phyloP scores from a whole-genome alignment of 2,329 filamentous ascomycete species.

The Xylaria sp. region DNA sequence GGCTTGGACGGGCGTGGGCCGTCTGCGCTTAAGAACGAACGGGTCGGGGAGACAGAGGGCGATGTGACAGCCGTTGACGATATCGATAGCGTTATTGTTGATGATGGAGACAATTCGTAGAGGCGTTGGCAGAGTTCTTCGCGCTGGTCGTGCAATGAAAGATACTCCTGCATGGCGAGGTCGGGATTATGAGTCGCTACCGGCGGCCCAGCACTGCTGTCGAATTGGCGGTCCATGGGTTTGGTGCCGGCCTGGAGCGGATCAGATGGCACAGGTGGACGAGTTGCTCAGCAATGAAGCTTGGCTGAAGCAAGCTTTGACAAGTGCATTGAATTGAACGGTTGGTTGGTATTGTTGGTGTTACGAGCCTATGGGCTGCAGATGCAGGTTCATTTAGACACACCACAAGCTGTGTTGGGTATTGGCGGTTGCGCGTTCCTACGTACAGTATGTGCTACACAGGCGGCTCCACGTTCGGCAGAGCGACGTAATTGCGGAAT shows the following conservation, averaged over 20 bases:
- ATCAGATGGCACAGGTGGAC: neutral
- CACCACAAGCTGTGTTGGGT: neutral
- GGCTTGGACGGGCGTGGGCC: conserved; percentile 44
- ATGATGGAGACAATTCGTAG: conserved; percentile 53
- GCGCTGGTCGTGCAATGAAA: conserved; percentile 60
- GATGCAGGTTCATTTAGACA: conserved; percentile 1
- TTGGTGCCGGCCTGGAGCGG: neutral
- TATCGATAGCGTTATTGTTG: neutral
- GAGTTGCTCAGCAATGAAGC: conserved; percentile 22
- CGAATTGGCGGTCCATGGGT: conserved; percentile 17
- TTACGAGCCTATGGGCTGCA: neutral
- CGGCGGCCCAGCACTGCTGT: neutral
- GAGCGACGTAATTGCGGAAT: conserved; percentile 12
- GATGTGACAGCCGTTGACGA: conserved; percentile 50
- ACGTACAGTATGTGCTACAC: neutral
- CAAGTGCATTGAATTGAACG: conserved; percentile 35
- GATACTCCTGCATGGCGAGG: conserved; percentile 60
- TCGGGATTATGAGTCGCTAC: conserved; percentile 46
- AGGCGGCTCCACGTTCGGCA: conserved; percentile 2
- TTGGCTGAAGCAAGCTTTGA: conserved; percentile 18
- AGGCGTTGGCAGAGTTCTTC: conserved; percentile 58
- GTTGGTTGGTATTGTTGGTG: neutral
- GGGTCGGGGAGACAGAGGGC: conserved; percentile 64
- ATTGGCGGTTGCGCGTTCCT: neutral
- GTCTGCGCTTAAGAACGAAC: conserved; percentile 58